Evolutionary conservation across 2,329 filamentous ascomycete genomes (phyloP), one percentile per base, ranked within the genome.

Genomic region (Fusarium pseudonygamai): DNA sequence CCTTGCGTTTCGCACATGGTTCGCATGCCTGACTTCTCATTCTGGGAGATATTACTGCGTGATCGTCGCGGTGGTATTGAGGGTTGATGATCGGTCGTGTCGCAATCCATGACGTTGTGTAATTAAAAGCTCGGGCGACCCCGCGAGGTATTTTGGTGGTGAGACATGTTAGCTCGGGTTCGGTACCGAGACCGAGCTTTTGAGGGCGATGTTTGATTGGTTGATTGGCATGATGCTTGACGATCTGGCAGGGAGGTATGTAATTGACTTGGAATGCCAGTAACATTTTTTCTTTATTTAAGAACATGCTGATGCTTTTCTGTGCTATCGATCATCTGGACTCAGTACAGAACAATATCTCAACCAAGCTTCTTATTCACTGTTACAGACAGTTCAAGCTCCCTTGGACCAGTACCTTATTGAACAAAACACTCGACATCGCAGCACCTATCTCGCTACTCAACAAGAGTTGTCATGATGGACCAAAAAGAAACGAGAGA

Each of bases 1-100:
- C 69, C 46, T 72, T 72, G 5, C 69, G 69, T 1, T 72, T 72
- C 2, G 69, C 69, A n/a, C 69, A 72, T 15, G 69, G 69, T 8
- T 72, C 69, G 12, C 69, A 72, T 3, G 68, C 68, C n/a, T 72
- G 68, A 10, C 59, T 2, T 11, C 58, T 60, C 69, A 72, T 72
- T 7, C 18, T 37, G 6, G 24, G 22, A 12, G 5, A 16, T 24
- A 26, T 4, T 32, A 2, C 39, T 18, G 3, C 7, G n/a, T 14
- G 50, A 39, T 53, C 24, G 16, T 16, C 0, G 20, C n/a, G 32
- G 4, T n/a, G 24, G 1, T 4, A 39, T 16, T 3, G 34, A 13
- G 2, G 10, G 5, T 15, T 47, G 52, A 24, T 42, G 26, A 55
- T 42, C 26, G 26, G 16, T 36, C 5, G 1, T 14, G 11, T 12